These are phyloP conservation scores for Aphanomyces astaci DNA, from an alignment of 352 stramenopile genomes.

Conservation along the genomic window DNA sequence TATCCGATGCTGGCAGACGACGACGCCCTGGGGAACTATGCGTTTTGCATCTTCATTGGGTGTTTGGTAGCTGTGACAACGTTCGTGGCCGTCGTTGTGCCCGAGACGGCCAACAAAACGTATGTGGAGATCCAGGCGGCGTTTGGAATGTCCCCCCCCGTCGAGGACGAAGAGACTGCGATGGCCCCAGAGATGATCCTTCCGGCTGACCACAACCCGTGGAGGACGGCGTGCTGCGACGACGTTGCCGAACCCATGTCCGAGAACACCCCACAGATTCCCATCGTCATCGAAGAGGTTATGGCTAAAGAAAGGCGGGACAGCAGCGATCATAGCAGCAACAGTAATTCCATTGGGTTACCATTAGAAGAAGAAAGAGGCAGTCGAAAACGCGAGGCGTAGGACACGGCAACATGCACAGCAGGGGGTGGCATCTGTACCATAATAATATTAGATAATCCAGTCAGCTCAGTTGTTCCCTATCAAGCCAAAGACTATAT, in stretches of 20 bases:
- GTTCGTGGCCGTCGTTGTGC: conserved; percentile 30
- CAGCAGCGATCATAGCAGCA: too few species aligned
- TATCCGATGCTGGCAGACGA: conserved; percentile 40
- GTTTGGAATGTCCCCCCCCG: conserved; percentile 25
- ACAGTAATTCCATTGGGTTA: too few species aligned
- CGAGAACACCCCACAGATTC: too few species aligned
- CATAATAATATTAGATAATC: too few species aligned
- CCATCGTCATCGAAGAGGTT: too few species aligned
- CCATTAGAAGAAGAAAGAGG: too few species aligned
- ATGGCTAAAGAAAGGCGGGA: too few species aligned
- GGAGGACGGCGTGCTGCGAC: background rate
- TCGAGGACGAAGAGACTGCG: background rate
- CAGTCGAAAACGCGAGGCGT: too few species aligned
- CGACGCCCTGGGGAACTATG: conserved; percentile 29
- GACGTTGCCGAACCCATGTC: background rate
- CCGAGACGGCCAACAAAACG: conserved; percentile 40
- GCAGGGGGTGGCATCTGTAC: too few species aligned
- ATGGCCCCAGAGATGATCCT: background rate
- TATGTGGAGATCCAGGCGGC: conserved; percentile 42
- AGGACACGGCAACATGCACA: too few species aligned
- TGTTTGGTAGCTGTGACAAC: conserved; percentile 33
- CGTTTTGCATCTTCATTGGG: conserved; percentile 34
- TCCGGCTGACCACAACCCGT: background rate
- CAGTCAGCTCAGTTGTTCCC: too few species aligned
- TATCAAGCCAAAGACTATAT: too few species aligned